Percentiles rank a stretch among this genome's conserved stretches.
Evolutionary conservation across 352 stramenopile genomes (phyloP).

Genomic region (Pythium dissimile): DNA sequence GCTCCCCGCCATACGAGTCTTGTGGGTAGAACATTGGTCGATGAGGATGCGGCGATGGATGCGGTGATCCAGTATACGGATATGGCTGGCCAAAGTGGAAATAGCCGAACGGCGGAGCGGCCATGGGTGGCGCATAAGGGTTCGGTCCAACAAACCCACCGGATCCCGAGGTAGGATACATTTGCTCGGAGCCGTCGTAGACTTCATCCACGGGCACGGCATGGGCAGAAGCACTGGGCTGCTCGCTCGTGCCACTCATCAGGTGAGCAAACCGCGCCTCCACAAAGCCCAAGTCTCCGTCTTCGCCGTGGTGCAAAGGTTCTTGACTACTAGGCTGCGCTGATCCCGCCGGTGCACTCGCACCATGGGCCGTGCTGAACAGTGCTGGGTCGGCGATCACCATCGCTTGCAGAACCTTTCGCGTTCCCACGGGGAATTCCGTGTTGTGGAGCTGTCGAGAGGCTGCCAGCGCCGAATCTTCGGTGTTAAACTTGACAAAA

Average conservation of each 20-base stretch:
- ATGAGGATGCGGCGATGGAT: not conserved
- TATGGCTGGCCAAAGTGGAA: conserved; percentile 25
- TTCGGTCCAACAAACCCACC: not conserved
- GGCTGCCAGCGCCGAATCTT: conserved; percentile 39
- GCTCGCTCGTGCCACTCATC: conserved; percentile 45
- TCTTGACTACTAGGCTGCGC: not conserved
- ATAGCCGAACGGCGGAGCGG: conserved; percentile 10
- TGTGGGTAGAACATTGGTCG: conserved; percentile 9
- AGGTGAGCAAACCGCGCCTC: conserved; percentile 79
- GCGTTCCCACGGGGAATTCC: conserved; percentile 43
- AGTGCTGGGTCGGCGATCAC: conserved; percentile 63
- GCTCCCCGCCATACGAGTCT: not conserved
- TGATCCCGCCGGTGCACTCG: not conserved
- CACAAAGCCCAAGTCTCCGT: conserved; percentile 68
- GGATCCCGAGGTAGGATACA: not conserved
- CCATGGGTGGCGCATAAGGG: not conserved
- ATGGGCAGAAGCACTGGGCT: not conserved
- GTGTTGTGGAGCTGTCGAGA: conserved; percentile 54
- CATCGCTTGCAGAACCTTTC: conserved; percentile 61
- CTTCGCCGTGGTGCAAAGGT: conserved; percentile 21
- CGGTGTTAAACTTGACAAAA: conserved; percentile 72
- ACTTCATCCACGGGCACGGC: not conserved
- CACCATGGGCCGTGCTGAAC: conserved; percentile 58
- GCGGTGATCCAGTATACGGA: not conserved
- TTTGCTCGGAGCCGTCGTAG: not conserved